Evolutionary conservation across 148 eudicot genomes (phyloP), one percentile per base, ranked within the genome.

Genomic region (Linanthus parryae): DNA sequence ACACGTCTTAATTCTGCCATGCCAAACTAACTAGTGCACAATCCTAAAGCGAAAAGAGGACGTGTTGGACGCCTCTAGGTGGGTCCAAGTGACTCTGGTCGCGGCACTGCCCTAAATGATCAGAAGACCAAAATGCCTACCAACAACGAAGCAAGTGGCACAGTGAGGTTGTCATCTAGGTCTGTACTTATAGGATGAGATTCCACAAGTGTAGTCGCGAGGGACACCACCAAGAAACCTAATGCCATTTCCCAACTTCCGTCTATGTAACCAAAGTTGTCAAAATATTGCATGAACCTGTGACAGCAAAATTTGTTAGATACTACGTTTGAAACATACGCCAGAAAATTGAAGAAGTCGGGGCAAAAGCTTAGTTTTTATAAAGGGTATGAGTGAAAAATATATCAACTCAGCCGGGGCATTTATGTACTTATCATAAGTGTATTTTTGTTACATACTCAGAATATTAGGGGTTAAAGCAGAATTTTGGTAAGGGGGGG

Each of bases 241-340:
- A 68, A 49, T 18, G 66, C 81, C 86, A 81, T 67, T 67, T 54
- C 48, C 66, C 68, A 68, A 54, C 92, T 81, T 47, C 49, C 79
- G 51, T 81, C 63, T 25, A 91, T 51, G 59, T 60, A 86, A n/a
- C 97, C 97, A 58, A 86, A 86, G 52, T 24, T 58, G 29, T 79
- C 66, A 54, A 83, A 83, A 66, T 83, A 91, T 61, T 75, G 73
- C 95, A 91, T 78, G 76, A 56, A 91, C 73, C 97, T 91, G 80
- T 64, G 38, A 21, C 55, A 44, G 40, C 12, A n/a, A 7, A 26
- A 19, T 47, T 56, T 17, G 25, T 27, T 29, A 8, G 18, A 15
- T 38, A 30, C 35, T 11, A 31, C n/a, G 10, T 2, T n/a, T 21
- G 12, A 26, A 15, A 26, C 7, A 14, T 10, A 49, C 7, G 13